These are phyloP conservation scores for Omphalotus guepiniiformis DNA, from an alignment of 768 basidiomycete species.

Conservation along the genomic window DNA sequence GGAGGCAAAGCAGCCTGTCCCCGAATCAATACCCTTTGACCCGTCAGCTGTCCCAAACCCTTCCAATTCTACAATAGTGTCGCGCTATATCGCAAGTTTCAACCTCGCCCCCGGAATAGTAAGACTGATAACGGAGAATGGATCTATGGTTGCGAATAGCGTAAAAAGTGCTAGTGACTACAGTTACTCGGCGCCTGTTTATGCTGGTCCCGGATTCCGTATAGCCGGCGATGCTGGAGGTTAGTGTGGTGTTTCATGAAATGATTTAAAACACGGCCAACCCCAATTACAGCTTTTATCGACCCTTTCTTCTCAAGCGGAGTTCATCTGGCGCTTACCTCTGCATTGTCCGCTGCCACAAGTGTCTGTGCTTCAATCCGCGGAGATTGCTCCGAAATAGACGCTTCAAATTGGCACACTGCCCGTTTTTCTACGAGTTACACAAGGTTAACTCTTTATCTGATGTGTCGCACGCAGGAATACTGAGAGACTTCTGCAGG, in stretches of 20 bases:
- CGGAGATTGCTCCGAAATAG: conserved; percentile 41
- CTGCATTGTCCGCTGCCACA: conserved; percentile 54
- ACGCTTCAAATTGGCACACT: conserved; percentile 53
- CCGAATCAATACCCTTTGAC: conserved; percentile 21
- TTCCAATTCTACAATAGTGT: conserved; percentile 14
- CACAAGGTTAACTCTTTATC: conserved; percentile 37
- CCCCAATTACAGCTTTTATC: conserved; percentile 46
- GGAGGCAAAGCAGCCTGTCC: conserved; percentile 3
- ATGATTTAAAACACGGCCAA: not conserved
- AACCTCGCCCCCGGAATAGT: conserved; percentile 23
- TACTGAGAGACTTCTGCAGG: conserved; percentile 22
- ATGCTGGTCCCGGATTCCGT: conserved; percentile 51
- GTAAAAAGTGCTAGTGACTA: conserved; percentile 58
- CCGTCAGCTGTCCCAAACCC: conserved; percentile 21
- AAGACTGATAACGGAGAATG: conserved; percentile 17
- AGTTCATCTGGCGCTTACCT: conserved; percentile 60
- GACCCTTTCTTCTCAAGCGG: conserved; percentile 66
- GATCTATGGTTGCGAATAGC: conserved; percentile 34
- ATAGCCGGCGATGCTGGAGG: conserved; percentile 69
- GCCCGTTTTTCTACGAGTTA: conserved; percentile 53
- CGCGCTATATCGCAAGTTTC: conserved; percentile 22
- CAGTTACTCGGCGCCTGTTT: conserved; percentile 57
- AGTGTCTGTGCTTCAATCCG: conserved; percentile 55
- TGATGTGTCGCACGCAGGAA: not conserved
- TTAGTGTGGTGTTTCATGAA: conserved; percentile 20